Evolutionary conservation across 2,329 filamentous ascomycete species (phyloP).

Genomic region (Colletotrichum navitas): DNA sequence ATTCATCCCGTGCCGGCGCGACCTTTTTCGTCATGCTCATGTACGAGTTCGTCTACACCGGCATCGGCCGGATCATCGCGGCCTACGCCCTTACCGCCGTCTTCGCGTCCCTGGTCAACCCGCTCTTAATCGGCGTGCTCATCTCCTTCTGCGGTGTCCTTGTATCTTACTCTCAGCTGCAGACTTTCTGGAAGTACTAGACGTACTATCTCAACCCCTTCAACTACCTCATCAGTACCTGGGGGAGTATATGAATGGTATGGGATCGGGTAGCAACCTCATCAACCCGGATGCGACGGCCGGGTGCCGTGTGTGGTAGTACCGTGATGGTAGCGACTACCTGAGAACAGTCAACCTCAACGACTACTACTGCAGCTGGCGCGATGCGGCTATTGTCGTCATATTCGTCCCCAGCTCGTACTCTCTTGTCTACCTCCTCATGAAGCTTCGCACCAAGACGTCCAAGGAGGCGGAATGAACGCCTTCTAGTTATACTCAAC

Average conservation of each 20-base stretch:
- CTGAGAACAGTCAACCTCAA: slow-evolving; percentile 69
- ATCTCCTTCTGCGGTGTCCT: slow-evolving; percentile 82
- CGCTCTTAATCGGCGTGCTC: slow-evolving; percentile 67
- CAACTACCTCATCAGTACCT: slow-evolving; percentile 74
- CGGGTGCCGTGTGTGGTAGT: slow-evolving; percentile 73
- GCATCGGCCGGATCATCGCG: slow-evolving; percentile 73
- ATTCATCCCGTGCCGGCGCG: slow-evolving; percentile 61
- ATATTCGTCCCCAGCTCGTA: slow-evolving; percentile 69
- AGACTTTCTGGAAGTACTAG: slow-evolving; percentile 77
- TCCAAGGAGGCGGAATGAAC: slow-evolving; percentile 60
- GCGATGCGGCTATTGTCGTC: slow-evolving; percentile 71
- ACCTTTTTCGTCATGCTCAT: slow-evolving; percentile 67
- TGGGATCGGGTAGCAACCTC: slow-evolving; percentile 63
- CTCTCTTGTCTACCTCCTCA: slow-evolving; percentile 57
- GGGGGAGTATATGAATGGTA: slow-evolving; percentile 60
- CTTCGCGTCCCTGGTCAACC: slow-evolving; percentile 70
- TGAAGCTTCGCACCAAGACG: slow-evolving; percentile 63
- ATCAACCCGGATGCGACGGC: slow-evolving; percentile 69
- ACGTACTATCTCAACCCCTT: slow-evolving; percentile 61
- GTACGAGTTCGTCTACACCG: slow-evolving; percentile 72
- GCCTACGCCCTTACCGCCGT: slow-evolving; percentile 72
- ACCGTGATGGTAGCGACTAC: slow-evolving; percentile 69
- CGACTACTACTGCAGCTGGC: slow-evolving; percentile 75
- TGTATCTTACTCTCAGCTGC: slow-evolving; percentile 73
- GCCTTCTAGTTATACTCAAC: too few relatives aligned